Base-by-base conservation (phyloP, 225 moss, liverwort and hornwort genomes). In the Rhytidiadelphus loreus region DNA sequence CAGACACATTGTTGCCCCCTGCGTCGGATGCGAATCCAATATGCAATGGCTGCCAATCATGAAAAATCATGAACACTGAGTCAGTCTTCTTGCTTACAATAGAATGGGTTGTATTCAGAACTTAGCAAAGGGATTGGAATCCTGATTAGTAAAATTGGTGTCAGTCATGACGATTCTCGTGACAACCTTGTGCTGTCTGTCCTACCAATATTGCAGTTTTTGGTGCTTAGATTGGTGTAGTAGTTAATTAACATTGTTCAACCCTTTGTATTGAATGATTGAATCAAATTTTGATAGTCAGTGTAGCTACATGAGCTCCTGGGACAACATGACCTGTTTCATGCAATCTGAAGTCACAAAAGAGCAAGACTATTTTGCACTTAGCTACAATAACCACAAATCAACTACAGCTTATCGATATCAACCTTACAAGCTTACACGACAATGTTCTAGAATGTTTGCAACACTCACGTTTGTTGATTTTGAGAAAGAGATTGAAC, bases 1-100 rank as follows among this genome's bases (percentile, higher is more conserved):
- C 90, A 48, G 88, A 92, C 64, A 96, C 91, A 35, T 97, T 96
- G 85, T 93, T 99, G 9, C 98, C 98, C 13, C 98, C 98, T 50
- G 46, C 90, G 33, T 99, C 96, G 24, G 93, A 93, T 26, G 91
- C 73, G 85, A 96, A 96, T 16, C 91, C 98, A 56, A 93, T 93
- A 59, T 99, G 98, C 89, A 97, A 77, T 68, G 98, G 98, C 98
- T 99, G 90, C 71, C 77, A 80, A 80, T 53, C 17, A 89, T 25
- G 9, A 15, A 52, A 85, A 82, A 66, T 7, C 61, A 14, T 50
- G 8, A 76, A 81, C 35, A 37, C 23, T 20, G n/a, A n/a, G 59
- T 89, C 19, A 90, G 69, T 65, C 16, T 52, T 60, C 61, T 60
- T 24, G 13, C 50, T 48, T 39, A 7, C 3, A 78, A 39, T 23